A percentile compares a stretch with the other conserved stretches of the same genome.
phyloP scores from a whole-genome alignment of 2,329 filamentous ascomycete genomes.

The Botrytis cinerea region DNA sequence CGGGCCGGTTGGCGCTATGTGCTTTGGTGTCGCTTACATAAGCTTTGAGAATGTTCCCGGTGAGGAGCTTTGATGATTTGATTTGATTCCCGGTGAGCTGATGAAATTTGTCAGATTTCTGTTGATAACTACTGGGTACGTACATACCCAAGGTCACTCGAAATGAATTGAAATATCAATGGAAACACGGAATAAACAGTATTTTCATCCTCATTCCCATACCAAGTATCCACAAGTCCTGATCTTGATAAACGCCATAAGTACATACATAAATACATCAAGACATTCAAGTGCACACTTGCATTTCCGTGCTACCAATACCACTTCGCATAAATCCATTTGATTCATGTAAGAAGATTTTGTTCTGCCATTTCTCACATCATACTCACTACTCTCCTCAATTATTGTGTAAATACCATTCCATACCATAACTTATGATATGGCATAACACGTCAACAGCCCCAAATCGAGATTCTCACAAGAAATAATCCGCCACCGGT shows the following conservation, averaged over 20 bases:
- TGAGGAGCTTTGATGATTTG: neutral
- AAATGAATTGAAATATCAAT: neutral
- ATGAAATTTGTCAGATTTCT: neutral
- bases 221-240: neutral
- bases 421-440: neutral
- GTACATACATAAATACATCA: constrained; percentile 7
- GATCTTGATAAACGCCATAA: neutral
- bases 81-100: too few species aligned
- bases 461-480: constrained; percentile 48
- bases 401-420: neutral
- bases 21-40: neutral
- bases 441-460: neutral
- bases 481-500: constrained; percentile 94
- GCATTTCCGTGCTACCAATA: neutral
- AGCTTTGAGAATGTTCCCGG: neutral
- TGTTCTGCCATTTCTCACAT: neutral
- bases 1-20: neutral
- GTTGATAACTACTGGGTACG: neutral
- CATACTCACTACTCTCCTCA: neutral
- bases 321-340: neutral
- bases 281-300: neutral
- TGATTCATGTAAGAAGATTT: neutral
- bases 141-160: neutral
- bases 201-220: neutral
- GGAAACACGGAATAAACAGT: neutral